phyloP scores from a whole-genome alignment of 768 basidiomycete species.

The Leucocoprinus leucothites region DNA sequence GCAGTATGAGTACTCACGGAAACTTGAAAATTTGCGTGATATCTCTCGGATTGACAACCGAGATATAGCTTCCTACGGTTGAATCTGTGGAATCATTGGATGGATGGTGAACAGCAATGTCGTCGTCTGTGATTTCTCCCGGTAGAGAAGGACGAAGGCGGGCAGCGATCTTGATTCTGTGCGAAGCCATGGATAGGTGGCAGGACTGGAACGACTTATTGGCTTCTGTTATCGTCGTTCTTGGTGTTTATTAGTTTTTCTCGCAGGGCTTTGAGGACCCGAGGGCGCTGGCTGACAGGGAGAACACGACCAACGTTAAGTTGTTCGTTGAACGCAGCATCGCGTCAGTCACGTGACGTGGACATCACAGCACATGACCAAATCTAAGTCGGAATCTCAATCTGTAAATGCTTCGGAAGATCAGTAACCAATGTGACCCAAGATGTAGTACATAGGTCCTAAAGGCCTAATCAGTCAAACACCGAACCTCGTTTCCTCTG shows the following conservation, averaged over 20 bases:
- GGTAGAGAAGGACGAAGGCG: conserved; percentile 65
- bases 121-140: conserved; percentile 60
- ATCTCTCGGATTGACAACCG: conserved; percentile 71
- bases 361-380: not conserved
- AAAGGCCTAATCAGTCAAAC: too few relatives aligned
- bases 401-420: too few relatives aligned
- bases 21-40: conserved; percentile 72
- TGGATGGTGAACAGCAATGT: conserved; percentile 48
- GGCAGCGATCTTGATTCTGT: conserved; percentile 70
- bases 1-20: conserved; percentile 43
- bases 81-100: conserved; percentile 30
- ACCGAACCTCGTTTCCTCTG: too few relatives aligned
- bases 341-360: not conserved
- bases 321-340: not conserved
- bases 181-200: conserved; percentile 21
- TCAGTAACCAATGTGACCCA: too few relatives aligned
- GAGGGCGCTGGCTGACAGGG: not conserved
- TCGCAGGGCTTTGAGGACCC: not conserved
- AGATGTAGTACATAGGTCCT: too few relatives aligned
- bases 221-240: not conserved
- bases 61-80: conserved; percentile 44
- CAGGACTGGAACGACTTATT: not conserved
- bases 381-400: too few relatives aligned
- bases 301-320: not conserved
- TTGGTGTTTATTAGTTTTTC: not conserved